Percentiles rank a stretch among this genome's conserved stretches.
phyloP scores from a whole-genome alignment of 2,329 filamentous ascomycete species.

The Claviceps capensis region DNA sequence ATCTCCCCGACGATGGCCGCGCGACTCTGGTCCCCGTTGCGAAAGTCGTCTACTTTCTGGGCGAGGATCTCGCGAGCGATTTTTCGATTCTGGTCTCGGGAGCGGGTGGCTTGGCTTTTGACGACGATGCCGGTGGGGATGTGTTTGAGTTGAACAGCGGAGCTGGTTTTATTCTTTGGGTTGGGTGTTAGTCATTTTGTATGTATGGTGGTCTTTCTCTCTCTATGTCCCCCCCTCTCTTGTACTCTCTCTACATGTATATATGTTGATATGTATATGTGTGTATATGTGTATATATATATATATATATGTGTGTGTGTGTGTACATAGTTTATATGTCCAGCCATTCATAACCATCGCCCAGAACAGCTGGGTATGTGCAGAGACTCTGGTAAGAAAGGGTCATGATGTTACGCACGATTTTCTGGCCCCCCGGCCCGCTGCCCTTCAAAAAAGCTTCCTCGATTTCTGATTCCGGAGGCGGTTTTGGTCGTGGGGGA shows the following conservation, averaged over 20 bases:
- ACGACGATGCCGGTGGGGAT: constrained; percentile 81
- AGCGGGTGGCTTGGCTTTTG: constrained; percentile 86
- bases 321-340: too few relatives aligned
- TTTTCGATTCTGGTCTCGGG: constrained; percentile 73
- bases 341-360: too few relatives aligned
- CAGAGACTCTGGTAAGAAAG: too few relatives aligned
- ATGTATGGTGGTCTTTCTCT: background rate
- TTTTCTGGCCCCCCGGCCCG: constrained; percentile 91
- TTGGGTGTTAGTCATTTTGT: background rate
- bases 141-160: constrained; percentile 86
- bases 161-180: constrained; percentile 80
- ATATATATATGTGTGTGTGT: too few relatives aligned
- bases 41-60: constrained; percentile 56
- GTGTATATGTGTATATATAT: too few relatives aligned
- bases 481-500: constrained; percentile 59
- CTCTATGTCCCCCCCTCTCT: background rate
- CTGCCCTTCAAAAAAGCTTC: constrained; percentile 82
- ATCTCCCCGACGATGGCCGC: constrained; percentile 48
- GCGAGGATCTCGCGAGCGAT: constrained; percentile 68
- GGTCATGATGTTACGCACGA: constrained; percentile 36
- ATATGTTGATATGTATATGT: too few relatives aligned
- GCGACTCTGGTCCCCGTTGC: constrained; percentile 58
- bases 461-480: constrained; percentile 66
- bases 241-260: too few relatives aligned
- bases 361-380: too few relatives aligned